These are phyloP conservation scores for Aspergillus campestris DNA, from an alignment of 495 filamentous ascomycete species.

Conservation along the genomic window DNA sequence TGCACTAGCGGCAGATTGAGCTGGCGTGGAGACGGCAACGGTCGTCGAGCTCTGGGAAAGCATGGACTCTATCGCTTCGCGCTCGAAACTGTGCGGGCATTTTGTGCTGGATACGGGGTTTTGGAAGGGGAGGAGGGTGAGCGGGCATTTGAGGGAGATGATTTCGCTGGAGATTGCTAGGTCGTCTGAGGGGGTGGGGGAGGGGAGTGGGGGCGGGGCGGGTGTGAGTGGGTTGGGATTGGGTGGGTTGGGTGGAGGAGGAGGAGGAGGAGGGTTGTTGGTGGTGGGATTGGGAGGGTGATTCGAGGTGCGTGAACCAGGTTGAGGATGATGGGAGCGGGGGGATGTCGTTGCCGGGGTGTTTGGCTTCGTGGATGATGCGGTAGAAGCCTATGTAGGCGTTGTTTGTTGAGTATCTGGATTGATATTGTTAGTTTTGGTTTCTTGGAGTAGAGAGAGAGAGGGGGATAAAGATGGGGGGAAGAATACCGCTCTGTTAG, in stretches of 20 bases:
- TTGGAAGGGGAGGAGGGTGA: slow-evolving; percentile 66
- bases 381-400: slow-evolving; percentile 71
- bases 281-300: slow-evolving; percentile 15
- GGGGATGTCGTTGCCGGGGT: slow-evolving; percentile 52
- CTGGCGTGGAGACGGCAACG: slow-evolving; percentile 16
- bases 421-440: not conserved
- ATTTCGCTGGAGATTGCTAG: slow-evolving; percentile 61
- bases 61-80: slow-evolving; percentile 57
- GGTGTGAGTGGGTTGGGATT: slow-evolving; percentile 1
- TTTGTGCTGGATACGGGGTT: slow-evolving; percentile 67
- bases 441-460: not conserved
- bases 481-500: slow-evolving; percentile 30
- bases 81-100: slow-evolving; percentile 81
- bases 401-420: slow-evolving; percentile 65
- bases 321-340: slow-evolving; percentile 59
- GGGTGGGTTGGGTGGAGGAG: slow-evolving; percentile 2
- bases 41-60: slow-evolving; percentile 33
- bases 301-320: slow-evolving; percentile 58
- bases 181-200: slow-evolving; percentile 53
- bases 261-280: slow-evolving; percentile 1
- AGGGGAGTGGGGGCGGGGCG: slow-evolving; percentile 9
- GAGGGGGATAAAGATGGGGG: not conserved
- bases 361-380: slow-evolving; percentile 65
- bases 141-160: slow-evolving; percentile 66
- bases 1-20: not conserved